Conservation (phyloP, 1,284 basidiomycete genomes). For the Afroboletus lepidellus region DNA sequence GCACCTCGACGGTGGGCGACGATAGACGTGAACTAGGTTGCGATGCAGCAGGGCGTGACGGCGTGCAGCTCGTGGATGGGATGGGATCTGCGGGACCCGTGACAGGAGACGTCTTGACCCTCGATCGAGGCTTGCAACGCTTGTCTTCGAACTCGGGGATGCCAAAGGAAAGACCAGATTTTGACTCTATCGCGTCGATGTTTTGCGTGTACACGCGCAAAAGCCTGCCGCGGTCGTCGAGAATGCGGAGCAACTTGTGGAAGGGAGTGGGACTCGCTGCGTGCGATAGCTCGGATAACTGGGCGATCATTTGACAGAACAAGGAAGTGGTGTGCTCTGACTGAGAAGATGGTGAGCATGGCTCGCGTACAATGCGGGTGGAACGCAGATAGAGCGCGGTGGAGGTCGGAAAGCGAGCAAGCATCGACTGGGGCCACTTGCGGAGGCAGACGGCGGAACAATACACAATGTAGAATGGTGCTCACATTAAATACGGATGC, state of each 20-base stretch:
- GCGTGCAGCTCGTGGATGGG: slow-evolving; percentile 15
- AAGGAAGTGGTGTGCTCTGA: slow-evolving; percentile 73
- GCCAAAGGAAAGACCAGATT: slow-evolving; percentile 80
- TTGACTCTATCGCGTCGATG: slow-evolving; percentile 87
- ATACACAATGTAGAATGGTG: slow-evolving; percentile 15
- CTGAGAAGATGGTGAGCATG: slow-evolving; percentile 38
- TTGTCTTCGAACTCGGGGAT: slow-evolving; percentile 61
- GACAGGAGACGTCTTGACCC: slow-evolving; percentile 33
- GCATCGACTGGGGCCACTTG: neutral
- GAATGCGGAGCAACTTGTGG: slow-evolving; percentile 70
- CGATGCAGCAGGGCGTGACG: slow-evolving; percentile 19
- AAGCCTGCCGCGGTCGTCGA: slow-evolving; percentile 78
- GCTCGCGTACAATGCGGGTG: slow-evolving; percentile 2
- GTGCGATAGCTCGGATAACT: slow-evolving; percentile 72
- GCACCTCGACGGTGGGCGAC: slow-evolving; percentile 49
- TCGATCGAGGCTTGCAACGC: slow-evolving; percentile 48
- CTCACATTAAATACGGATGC: slow-evolving; percentile 86
- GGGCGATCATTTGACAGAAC: slow-evolving; percentile 89
- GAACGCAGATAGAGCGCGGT: neutral
- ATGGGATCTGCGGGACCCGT: slow-evolving; percentile 15
- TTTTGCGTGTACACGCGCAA: slow-evolving; percentile 94
- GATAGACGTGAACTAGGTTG: slow-evolving; percentile 37
- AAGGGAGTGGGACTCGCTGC: slow-evolving; percentile 81
- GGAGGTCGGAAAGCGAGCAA: neutral
- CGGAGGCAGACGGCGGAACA: neutral